Conservation (phyloP, 371 early-diverging fungal species). For the Mucor racemosus region DNA sequence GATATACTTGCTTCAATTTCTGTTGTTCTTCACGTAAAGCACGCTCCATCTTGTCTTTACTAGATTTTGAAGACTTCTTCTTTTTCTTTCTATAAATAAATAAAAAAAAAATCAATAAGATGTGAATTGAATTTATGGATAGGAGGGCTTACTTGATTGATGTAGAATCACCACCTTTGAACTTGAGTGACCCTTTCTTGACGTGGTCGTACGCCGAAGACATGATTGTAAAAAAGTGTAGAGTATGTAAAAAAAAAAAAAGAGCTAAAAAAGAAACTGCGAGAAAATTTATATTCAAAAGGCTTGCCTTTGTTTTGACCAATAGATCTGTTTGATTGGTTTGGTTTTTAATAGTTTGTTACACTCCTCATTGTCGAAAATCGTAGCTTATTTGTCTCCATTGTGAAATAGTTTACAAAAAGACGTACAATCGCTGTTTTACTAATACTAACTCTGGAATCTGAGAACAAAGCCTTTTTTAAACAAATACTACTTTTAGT, state of each 20-base stretch:
- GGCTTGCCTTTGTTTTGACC: too few relatives aligned
- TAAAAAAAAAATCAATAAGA: slow-evolving; percentile 12
- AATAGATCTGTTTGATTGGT: too few relatives aligned
- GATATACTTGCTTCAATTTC: slow-evolving; percentile 16
- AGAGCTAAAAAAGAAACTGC: neutral
- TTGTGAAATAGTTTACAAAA: too few relatives aligned
- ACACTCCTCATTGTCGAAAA: too few relatives aligned
- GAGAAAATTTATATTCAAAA: too few relatives aligned
- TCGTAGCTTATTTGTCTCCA: too few relatives aligned
- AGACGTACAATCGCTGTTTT: too few relatives aligned
- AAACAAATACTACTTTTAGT: too few relatives aligned
- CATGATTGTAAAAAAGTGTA: neutral
- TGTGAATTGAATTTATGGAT: neutral
- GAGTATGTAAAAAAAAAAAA: neutral
- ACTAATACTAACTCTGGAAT: too few relatives aligned
- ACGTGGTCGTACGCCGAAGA: slow-evolving; percentile 58
- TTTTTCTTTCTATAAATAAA: slow-evolving; percentile 49
- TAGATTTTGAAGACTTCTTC: slow-evolving; percentile 56
- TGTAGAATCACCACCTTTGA: slow-evolving; percentile 60
- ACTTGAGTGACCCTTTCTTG: slow-evolving; percentile 61
- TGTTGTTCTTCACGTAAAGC: slow-evolving; percentile 38
- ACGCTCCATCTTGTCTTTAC: slow-evolving; percentile 51
- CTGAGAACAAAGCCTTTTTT: too few relatives aligned
- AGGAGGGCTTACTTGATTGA: slow-evolving; percentile 51
- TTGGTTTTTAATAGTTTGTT: too few relatives aligned